Conservation (phyloP, 2,329 filamentous ascomycete genomes). For the Aspergillus tanneri region DNA sequence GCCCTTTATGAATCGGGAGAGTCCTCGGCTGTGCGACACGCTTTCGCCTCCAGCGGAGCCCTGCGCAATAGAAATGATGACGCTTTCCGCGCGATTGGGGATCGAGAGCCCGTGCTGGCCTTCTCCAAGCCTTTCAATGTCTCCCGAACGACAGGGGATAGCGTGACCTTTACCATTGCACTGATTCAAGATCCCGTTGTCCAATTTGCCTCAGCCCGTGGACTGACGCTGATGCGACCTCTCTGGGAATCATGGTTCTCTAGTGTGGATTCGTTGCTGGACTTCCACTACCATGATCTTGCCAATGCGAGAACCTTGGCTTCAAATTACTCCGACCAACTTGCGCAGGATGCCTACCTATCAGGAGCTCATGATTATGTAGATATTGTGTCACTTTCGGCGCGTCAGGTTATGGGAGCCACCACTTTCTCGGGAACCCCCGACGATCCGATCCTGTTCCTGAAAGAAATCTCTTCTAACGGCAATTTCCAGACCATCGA, state of each 20-base stretch:
- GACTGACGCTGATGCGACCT: slow-evolving; percentile 74
- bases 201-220: slow-evolving; percentile 73
- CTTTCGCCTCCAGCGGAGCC: slow-evolving; percentile 66
- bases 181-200: slow-evolving; percentile 76
- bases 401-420: slow-evolving; percentile 76
- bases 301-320: slow-evolving; percentile 62
- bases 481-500: slow-evolving; percentile 84
- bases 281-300: slow-evolving; percentile 76
- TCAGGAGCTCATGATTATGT: slow-evolving; percentile 74
- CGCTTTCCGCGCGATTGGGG: slow-evolving; percentile 68
- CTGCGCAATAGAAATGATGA: slow-evolving; percentile 66
- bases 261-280: slow-evolving; percentile 61
- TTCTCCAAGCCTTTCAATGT: slow-evolving; percentile 67
- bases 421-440: slow-evolving; percentile 72
- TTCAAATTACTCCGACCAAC: slow-evolving; percentile 69
- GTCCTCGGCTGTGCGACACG: slow-evolving; percentile 63
- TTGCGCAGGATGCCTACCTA: slow-evolving; percentile 68
- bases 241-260: slow-evolving; percentile 76
- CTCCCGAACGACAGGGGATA: slow-evolving; percentile 47
- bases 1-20: slow-evolving; percentile 70
- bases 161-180: slow-evolving; percentile 71
- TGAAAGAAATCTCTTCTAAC: slow-evolving; percentile 84
- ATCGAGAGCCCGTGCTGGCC: slow-evolving; percentile 78
- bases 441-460: slow-evolving; percentile 70
- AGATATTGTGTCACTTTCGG: slow-evolving; percentile 73